Base-by-base conservation (phyloP, 768 basidiomycete species). In the Trametes punicea region DNA sequence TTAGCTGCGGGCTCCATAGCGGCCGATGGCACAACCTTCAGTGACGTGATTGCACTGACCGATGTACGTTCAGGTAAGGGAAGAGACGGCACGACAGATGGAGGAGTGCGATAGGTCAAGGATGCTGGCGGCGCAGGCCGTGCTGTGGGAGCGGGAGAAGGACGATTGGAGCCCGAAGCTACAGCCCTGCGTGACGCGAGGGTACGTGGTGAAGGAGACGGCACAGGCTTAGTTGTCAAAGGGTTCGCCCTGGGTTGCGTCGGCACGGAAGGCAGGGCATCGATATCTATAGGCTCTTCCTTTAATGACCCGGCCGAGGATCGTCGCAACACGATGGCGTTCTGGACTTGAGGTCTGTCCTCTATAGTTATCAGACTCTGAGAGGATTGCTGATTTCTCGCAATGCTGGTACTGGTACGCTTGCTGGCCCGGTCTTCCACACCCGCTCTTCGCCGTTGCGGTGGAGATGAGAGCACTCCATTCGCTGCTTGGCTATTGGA, bases 231-330 rank as follows among this genome's bases (percentile, higher is more conserved):
- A 10, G 26, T 27, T 31, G 36, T 5, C 29, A 44, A 20, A 29
- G 45, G 41, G 26, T 51, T 49, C n/a, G 23, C 8, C 30, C 33
- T 18, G 15, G 49, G 30, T 29, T 41, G 10, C 16, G 42, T 31
- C 18, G 49, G 36, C 18, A 46, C 11, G 7, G 50, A 41, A 16
- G 23, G 34, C 5, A 27, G 34, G 13, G 25, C 34, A 15, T 54
- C 42, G 29, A 54, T 54, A 34, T 38, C 52, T n/a, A 54, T 54
- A 15, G 52, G 44, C 15, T 46, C 52, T 11, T 54, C 52, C 25
- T 46, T 46, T 10, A 44, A 38, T 5, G 36, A 33, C 9, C 52
- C 44, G 10, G 25, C 25, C 25, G 52, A 46, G 1, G 52, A 46
- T 13, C 30, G 23, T 38, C 44, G 44, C 33, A 21, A 11, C 20